A percentile compares a stretch with the other conserved stretches of the same genome.
These are phyloP conservation scores for Neoarthrinium moseri DNA, from an alignment of 2,329 filamentous ascomycete genomes.

Conservation along the genomic window DNA sequence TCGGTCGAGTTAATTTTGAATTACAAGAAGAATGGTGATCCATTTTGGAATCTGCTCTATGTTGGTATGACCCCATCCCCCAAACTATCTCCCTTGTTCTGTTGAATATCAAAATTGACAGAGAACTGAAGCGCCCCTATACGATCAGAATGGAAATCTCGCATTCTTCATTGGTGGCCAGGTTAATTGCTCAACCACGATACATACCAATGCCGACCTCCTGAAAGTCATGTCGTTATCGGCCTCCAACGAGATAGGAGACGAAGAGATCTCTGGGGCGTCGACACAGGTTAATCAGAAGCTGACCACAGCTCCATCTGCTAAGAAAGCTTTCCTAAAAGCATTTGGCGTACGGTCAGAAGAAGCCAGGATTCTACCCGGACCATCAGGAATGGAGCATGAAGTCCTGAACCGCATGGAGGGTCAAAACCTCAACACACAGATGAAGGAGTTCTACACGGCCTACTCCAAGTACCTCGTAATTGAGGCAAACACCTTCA, in stretches of 20 bases:
- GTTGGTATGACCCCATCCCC: too few species aligned
- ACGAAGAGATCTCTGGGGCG: background rate
- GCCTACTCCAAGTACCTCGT: constrained; percentile 27
- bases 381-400: constrained; percentile 22
- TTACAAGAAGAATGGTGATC: constrained; percentile 45
- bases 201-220: constrained; percentile 38
- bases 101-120: constrained; percentile 15
- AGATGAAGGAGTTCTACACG: constrained; percentile 27
- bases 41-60: constrained; percentile 43
- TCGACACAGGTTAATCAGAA: background rate
- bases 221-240: constrained; percentile 30
- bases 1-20: constrained; percentile 32
- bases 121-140: constrained; percentile 36
- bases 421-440: constrained; percentile 20
- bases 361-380: background rate
- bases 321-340: constrained; percentile 8
- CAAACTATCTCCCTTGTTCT: too few species aligned
- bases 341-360: constrained; percentile 6
- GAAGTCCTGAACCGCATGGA: constrained; percentile 22
- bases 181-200: constrained; percentile 43
- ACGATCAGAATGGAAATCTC: constrained; percentile 34
- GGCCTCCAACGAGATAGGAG: constrained; percentile 20
- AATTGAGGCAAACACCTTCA: constrained; percentile 18
- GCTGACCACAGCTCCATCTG: background rate
- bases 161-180: constrained; percentile 43